Base-by-base conservation (phyloP, 306 rosid genomes). In the Prunus mira region DNA sequence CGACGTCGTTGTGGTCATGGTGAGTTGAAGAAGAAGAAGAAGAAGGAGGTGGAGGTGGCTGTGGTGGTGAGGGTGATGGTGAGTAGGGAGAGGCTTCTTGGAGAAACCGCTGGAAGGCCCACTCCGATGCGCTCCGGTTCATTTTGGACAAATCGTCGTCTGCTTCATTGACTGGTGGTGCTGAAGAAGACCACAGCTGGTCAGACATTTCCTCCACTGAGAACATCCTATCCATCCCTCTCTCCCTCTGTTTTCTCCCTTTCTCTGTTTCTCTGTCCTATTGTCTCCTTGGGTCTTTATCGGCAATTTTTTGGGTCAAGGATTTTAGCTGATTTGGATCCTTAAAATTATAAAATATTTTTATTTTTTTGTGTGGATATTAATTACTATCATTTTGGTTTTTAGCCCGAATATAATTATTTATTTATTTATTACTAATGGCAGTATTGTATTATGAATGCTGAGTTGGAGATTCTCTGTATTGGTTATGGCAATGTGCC, bases 61-160 rank as follows among this genome's bases (percentile, higher is more conserved):
- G 67, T 25, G 20, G 67, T 46, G 60, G 82, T 12, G 88, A 78
- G 24, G 57, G 68, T n/a, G 58, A 55, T 4, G 61, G 77, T 4
- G 88, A 78, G 30, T 28, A 64, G 72, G 27, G 91, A 80, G 28
- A 80, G 12, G 87, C 86, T 76, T 90, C 87, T 47, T 87, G 84
- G 6, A 95, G 79, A 63, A 92, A 95, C 6, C 87, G 83, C 89
- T 90, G 91, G 73, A 95, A 90, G 10, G 97, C 92, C 99, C 99
- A 95, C 52, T 95, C 99, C 0, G 99, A 95, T 25, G 86, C 81
- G 77, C 97, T 88, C 0, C 99, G 79, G 64, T 89, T 92, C 97
- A 95, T 85, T 28, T 82, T 82, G 10, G 89, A 86, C 10, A 83
- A 69, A 3, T 82, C 85, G 15, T 69, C 76, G 8, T 58, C 30